phyloP scores from a whole-genome alignment of 768 basidiomycete genomes.

The Plicaturopsis crispa region DNA sequence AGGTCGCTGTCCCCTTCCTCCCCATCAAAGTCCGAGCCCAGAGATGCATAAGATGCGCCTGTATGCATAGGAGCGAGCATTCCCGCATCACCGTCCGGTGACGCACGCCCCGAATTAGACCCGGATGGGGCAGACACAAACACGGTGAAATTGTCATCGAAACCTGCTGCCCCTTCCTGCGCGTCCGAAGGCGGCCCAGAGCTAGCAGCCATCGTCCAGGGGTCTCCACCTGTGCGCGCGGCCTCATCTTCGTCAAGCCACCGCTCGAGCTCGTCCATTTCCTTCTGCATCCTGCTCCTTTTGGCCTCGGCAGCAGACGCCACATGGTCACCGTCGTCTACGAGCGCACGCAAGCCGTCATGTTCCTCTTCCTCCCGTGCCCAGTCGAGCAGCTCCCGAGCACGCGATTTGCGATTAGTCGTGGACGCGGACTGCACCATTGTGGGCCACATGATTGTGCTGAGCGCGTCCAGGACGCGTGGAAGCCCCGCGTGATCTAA shows the following conservation, averaged over 20 bases:
- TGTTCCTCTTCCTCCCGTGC: constrained; percentile 29
- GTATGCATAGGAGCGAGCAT: constrained; percentile 17
- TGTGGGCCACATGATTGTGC: constrained; percentile 87
- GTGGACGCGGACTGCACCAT: constrained; percentile 41
- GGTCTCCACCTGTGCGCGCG: constrained; percentile 11
- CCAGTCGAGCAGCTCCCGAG: constrained; percentile 32
- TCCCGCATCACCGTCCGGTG: constrained; percentile 6
- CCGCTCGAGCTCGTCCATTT: constrained; percentile 51
- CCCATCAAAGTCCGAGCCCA: background rate
- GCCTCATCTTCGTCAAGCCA: constrained; percentile 53
- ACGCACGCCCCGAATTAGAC: constrained; percentile 5
- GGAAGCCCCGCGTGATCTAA: constrained; percentile 52
- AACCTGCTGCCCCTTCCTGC: too few species aligned
- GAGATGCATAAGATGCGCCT: constrained; percentile 11
- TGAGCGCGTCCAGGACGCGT: constrained; percentile 70
- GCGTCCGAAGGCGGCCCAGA: background rate
- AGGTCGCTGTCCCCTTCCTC: constrained; percentile 13
- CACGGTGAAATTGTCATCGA: constrained; percentile 79
- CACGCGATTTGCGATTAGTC: constrained; percentile 11
- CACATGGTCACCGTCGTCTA: constrained; percentile 13
- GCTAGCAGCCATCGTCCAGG: background rate
- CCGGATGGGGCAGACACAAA: constrained; percentile 55
- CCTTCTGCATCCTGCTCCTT: constrained; percentile 31
- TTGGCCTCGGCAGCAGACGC: constrained; percentile 10
- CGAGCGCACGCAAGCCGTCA: constrained; percentile 26